Conservation (phyloP, 1,284 basidiomycete genomes). For the Pseudozyma hubeiensis region DNA sequence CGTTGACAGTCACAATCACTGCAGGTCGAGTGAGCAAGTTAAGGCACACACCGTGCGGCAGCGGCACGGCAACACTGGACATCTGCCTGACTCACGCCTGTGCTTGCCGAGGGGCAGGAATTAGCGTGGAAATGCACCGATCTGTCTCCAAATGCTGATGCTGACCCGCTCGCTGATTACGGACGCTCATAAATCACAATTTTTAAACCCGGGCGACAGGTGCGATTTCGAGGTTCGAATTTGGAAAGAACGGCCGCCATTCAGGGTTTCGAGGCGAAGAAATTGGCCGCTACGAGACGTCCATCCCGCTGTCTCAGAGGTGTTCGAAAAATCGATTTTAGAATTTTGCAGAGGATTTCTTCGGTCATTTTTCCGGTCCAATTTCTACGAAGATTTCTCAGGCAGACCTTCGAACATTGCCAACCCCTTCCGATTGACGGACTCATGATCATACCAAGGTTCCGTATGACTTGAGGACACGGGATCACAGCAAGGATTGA, state of each 20-base stretch:
- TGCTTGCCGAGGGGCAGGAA: not conserved
- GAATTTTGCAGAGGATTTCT: no score
- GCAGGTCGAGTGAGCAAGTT: not conserved
- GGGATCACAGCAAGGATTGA: no score
- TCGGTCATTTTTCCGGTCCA: no score
- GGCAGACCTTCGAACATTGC: no score
- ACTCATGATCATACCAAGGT: no score
- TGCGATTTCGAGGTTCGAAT: slow-evolving; percentile 1
- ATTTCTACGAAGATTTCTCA: no score
- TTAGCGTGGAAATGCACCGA: slow-evolving; percentile 1
- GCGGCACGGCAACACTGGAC: slow-evolving; percentile 10
- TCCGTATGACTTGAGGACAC: no score
- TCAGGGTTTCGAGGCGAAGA: no score
- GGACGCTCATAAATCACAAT: not conserved
- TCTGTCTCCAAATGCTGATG: not conserved
- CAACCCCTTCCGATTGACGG: no score
- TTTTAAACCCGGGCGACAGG: slow-evolving; percentile 5
- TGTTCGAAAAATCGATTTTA: no score
- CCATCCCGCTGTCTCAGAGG: no score
- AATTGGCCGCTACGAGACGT: no score
- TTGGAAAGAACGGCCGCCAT: not conserved
- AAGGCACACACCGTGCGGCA: not conserved
- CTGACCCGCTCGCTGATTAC: slow-evolving; percentile 5
- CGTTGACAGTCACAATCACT: not conserved
- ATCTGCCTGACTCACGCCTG: slow-evolving; percentile 1